Evolutionary conservation across 495 filamentous ascomycete species (phyloP), one percentile per base, ranked within the genome.

Genomic region (Aspergillus haitiensis): DNA sequence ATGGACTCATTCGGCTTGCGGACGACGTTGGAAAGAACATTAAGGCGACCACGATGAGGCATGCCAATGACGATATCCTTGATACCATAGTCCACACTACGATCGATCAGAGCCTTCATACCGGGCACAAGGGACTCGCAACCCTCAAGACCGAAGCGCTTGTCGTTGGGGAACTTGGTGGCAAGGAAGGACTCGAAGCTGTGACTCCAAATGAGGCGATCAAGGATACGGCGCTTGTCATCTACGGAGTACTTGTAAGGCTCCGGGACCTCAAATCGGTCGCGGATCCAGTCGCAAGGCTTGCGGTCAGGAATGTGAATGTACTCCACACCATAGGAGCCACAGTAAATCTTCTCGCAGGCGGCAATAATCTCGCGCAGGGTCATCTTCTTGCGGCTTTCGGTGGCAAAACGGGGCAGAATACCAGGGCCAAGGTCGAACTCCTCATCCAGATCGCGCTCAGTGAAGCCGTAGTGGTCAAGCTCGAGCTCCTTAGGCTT

Each of bases 31-130:
- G 91, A 96, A 46, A 98, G 86, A 42, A 98, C 91, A 70, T 98
- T 98, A 40, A 98, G 86, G 80, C 94, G 92, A 67, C 94, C 94
- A 84, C 94, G 92, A 78, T 98, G 94, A 59, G 94, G 94, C 94
- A 98, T 98, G 69, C 94, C 94, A 71, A 98, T 98, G 64, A 98
- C 87, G 64, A 98, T 98, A 67, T 98, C 94, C 79, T 98, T 98
- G 64, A 98, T 87, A 58, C 94, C 94, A 65, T 96, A 96, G 71
- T 98, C 94, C 61, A 98, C 94, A 68, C 92, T 97, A 64, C 94
- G 88, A 74, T 98, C 94, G 53, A 98, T 98, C 55, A 98, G 80
- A 48, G 93, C 94, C 83, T 98, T 98, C 94, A 98, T 98, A 75
- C 94, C 94, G 33, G 94, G 94, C 16, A 98, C 94, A 58, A 98